Evolutionary conservation across 2,329 filamentous ascomycete species (phyloP), one percentile per base, ranked within the genome.

Genomic region (Colletotrichum chlorophyti): DNA sequence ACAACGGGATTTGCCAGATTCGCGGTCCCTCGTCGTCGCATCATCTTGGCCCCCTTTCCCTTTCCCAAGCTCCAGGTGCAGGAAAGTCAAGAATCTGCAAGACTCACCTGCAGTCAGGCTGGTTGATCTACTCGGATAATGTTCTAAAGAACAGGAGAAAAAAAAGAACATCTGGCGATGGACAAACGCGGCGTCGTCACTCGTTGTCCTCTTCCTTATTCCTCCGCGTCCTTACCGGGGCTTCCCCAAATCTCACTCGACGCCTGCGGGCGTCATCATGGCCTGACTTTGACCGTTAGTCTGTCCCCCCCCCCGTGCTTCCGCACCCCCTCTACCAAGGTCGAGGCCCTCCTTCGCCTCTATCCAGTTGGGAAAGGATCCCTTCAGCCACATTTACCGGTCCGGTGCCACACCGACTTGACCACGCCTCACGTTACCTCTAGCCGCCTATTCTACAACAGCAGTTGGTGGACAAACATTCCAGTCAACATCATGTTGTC

Each of bases 221-320:
- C 27, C 43, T 47, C 41, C 27, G 41, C 24, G 41, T 15, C 49
- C n/a, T n/a, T n/a, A n/a, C n/a, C n/a, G n/a, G n/a, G 24, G 32
- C 34, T 42, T n/a, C n/a, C n/a, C 47, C 40, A 26, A 45, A 40
- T 54, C 35, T 55, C 42, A 24, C n/a, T 55, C 42, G 29, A 53
- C 26, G 58, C 58, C 53, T 43, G 17, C 31, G 32, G 47, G 58
- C 58, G 59, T 59, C 59, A 61, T 61, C 38, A 49, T 61, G 54
- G 59, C 43, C 53, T 58, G 59, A 59, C 53, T 29, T 21, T 34
- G 23, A 19, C 38, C 55, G 12, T 49, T 55, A 29, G 43, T 27
- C 43, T 32, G n/a, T n/a, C n/a, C n/a, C n/a, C n/a, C 21, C 50
- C 29, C 24, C 29, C 50, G 27, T 31, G 14, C 49, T 43, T 26